Percentiles rank a stretch among this genome's conserved stretches.
Conservation (phyloP, 1,284 basidiomycete genomes). For the Quambalaria eucalypti region DNA sequence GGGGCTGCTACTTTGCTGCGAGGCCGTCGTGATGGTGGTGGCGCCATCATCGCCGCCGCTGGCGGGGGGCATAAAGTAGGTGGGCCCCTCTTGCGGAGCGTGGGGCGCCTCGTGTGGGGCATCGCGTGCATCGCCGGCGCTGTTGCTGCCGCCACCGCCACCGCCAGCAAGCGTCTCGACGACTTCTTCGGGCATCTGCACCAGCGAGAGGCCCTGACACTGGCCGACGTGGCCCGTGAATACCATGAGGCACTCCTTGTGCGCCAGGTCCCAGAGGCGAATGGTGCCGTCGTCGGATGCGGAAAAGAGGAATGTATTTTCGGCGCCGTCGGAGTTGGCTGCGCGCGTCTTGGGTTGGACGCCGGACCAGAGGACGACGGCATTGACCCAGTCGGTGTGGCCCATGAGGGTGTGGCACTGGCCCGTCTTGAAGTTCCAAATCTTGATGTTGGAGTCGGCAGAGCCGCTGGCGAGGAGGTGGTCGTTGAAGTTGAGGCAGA, state of each 20-base stretch:
- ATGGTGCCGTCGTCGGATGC: constrained; percentile 90
- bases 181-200: constrained; percentile 52
- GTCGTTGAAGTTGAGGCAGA: constrained; percentile 83
- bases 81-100: not conserved
- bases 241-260: constrained; percentile 69
- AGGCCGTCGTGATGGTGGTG: no score
- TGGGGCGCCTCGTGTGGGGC: not conserved
- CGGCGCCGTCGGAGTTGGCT: constrained; percentile 8
- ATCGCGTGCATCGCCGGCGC: not conserved
- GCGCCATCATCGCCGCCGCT: not conserved
- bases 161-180: constrained; percentile 31
- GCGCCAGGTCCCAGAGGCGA: constrained; percentile 82
- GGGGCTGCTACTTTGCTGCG: no score
- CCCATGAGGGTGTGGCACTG: constrained; percentile 86
- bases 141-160: constrained; percentile 38
- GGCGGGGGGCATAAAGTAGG: not conserved
- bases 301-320: constrained; percentile 62
- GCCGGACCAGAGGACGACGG: constrained; percentile 85
- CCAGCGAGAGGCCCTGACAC: constrained; percentile 78
- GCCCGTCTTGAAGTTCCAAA: constrained; percentile 86
- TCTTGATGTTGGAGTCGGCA: constrained; percentile 46
- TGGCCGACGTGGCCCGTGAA: constrained; percentile 88
- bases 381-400: constrained; percentile 93
- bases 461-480: constrained; percentile 65
- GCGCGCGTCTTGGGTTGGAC: constrained; percentile 40